These are phyloP conservation scores for Amanita rubescens DNA, from an alignment of 768 basidiomycete genomes.

Conservation along the genomic window DNA sequence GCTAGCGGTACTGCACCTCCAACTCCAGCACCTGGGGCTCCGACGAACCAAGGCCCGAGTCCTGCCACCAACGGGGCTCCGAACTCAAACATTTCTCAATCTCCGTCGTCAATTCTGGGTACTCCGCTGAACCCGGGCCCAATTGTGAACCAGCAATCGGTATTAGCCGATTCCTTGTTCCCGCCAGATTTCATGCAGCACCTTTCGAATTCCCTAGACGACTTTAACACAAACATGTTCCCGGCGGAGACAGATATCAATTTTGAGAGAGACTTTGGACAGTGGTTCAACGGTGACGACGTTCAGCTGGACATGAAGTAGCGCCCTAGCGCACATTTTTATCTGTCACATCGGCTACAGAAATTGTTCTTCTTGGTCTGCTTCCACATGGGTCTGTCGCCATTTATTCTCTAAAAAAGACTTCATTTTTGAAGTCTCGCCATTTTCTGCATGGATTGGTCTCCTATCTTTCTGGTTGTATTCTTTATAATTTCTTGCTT, in stretches of 20 bases:
- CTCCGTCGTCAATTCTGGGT: conserved; percentile 6
- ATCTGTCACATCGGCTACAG: background rate
- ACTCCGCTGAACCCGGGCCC: conserved; percentile 4
- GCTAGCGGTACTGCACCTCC: conserved; percentile 5
- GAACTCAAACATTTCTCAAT: conserved; percentile 1
- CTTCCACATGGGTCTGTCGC: background rate
- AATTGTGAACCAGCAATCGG: conserved; percentile 3
- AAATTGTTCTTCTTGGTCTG: background rate
- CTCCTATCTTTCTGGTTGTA: background rate
- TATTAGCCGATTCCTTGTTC: conserved; percentile 5
- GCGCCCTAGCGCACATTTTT: background rate
- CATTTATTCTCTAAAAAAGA: background rate
- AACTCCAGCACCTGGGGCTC: conserved; percentile 4
- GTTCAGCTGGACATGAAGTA: conserved; percentile 27
- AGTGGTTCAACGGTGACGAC: conserved; percentile 65
- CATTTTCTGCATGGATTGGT: background rate
- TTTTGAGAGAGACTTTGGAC: conserved; percentile 69
- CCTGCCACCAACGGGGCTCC: conserved; percentile 3
- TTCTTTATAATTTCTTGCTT: conserved; percentile 3
- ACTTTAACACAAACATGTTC: conserved; percentile 34
- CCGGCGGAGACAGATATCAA: conserved; percentile 44
- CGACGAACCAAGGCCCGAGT: background rate
- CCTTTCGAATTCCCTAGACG: conserved; percentile 32
- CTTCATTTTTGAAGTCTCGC: background rate
- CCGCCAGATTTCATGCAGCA: conserved; percentile 9